Base-by-base conservation (phyloP, 495 filamentous ascomycete genomes). In the Trichocladium uniseriatum region DNA sequence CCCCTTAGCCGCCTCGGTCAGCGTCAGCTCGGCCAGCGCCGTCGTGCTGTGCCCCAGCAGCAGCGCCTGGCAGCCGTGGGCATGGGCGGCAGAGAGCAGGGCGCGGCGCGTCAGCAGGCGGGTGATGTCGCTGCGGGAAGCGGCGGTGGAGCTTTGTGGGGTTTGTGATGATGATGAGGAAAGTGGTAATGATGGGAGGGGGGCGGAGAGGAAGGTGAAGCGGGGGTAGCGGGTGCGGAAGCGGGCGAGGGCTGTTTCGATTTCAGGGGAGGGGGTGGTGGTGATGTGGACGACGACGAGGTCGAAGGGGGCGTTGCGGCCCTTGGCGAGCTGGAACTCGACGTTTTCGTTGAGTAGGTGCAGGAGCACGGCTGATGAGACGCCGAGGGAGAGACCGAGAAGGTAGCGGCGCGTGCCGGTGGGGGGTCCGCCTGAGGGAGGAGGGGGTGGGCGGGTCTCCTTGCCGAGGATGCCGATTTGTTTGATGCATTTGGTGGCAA, bases 1-100 rank as follows among this genome's bases (percentile, higher is more conserved):
- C 0, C 92, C 92, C 66, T 96, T 95, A 6, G 94, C 89, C 3
- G 89, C 86, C 62, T 89, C 86, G 1, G 87, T 72, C 3, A 98
- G 79, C 4, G 87, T 86, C 54, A 85, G 84, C 55, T 91, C 86
- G 4, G 92, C 91, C 19, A 98, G 77, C 10, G 83, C 76, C 7
- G 87, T 96, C 9, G 94, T 94, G 38, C 80, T 87, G 68, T 92
- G 81, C 14, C 87, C 91, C 68, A 91, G 86, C 0, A 96, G 61
- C 21, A 97, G 74, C 16, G 77, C 75, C 46, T 81, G 75, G 60
- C 83, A 91, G n/a, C 55, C 63, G 20, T 72, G 56, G 2, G 62
- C 58, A 43, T 77, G 73, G 14, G 88, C 86, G 37, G 78, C 72
- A 10, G 77, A 71, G 42, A 84, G 67, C 27, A 95, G 71, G 4